A percentile compares a stretch with the other conserved stretches of the same genome.
Conservation (phyloP, 1,284 basidiomycete genomes). For the Melampsora americana region DNA sequence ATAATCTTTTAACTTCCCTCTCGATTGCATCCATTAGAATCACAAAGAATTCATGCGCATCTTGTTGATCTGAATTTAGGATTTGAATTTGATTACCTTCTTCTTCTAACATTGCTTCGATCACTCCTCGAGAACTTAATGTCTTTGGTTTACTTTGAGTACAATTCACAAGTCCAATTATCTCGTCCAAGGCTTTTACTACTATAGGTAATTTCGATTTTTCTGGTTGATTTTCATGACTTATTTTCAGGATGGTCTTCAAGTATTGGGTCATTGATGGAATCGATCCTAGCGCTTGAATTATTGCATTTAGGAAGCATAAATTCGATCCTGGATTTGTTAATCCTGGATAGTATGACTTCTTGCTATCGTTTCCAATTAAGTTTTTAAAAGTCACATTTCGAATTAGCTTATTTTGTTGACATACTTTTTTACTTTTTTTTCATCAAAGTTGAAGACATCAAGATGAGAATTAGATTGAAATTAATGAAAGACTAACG, state of each 20-base stretch:
- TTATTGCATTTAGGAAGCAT: conserved; percentile 89
- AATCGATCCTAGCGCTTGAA: conserved; percentile 83
- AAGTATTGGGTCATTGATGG: conserved; percentile 72
- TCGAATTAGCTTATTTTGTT: no score
- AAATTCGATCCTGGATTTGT: conserved; percentile 91
- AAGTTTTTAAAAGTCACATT: not conserved
- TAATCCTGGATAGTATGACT: conserved; percentile 70
- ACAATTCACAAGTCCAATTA: conserved; percentile 16
- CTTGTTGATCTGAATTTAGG: conserved; percentile 83
- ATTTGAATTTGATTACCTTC: conserved; percentile 47
- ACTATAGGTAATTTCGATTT: conserved; percentile 61
- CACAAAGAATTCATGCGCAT: conserved; percentile 89
- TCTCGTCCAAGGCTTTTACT: conserved; percentile 59
- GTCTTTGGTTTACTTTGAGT: conserved; percentile 52
- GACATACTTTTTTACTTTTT: no score
- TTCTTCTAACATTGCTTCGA: conserved; percentile 34
- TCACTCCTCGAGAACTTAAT: conserved; percentile 16
- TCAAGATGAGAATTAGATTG: not conserved
- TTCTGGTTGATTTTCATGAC: conserved; percentile 59
- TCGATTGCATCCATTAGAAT: conserved; percentile 81
- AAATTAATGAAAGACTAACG: not conserved
- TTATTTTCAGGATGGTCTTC: not conserved
- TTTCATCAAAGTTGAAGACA: not conserved
- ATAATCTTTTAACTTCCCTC: conserved; percentile 67
- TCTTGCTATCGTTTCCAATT: not conserved